phyloP scores from a whole-genome alignment of 2,329 filamentous ascomycete genomes.

The Pyrenochaeta sp. region DNA sequence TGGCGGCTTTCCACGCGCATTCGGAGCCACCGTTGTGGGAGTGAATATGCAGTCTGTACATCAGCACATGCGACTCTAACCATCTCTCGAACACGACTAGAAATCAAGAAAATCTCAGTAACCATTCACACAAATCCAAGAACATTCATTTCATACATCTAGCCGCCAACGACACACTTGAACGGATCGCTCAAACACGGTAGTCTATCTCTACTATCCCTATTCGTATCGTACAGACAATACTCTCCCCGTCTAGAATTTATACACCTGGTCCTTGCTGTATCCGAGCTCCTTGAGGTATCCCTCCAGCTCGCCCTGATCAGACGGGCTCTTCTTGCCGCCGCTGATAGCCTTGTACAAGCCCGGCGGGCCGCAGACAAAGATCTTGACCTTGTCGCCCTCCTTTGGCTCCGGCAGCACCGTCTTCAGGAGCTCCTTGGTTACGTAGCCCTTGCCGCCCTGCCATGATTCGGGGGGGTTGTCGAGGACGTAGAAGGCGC shows the following conservation, averaged over 20 bases:
- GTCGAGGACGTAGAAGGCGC: constrained; percentile 92
- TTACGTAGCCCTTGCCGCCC: constrained; percentile 81
- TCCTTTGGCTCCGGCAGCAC: constrained; percentile 91
- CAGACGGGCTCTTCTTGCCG: constrained; percentile 85
- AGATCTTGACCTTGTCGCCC: constrained; percentile 87
- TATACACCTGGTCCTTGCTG: constrained; percentile 90
- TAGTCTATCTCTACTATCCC: not conserved
- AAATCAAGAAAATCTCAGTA: too few species aligned
- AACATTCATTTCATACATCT: too few species aligned
- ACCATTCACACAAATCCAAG: too few species aligned
- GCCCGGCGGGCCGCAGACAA: constrained; percentile 91
- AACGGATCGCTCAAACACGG: not conserved
- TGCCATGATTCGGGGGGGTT: constrained; percentile 80
- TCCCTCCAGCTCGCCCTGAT: constrained; percentile 90
- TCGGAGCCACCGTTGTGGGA: too few species aligned
- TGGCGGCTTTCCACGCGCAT: too few species aligned
- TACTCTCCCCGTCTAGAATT: constrained; percentile 57
- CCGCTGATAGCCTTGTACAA: constrained; percentile 95
- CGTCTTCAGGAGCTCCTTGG: constrained; percentile 91
- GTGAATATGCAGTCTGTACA: too few species aligned
- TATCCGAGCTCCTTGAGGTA: constrained; percentile 85
- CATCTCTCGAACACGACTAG: too few species aligned
- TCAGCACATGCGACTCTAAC: too few species aligned
- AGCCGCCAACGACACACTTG: too few species aligned
- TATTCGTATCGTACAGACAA: constrained; percentile 30